Percentiles rank a stretch among this genome's conserved stretches.
Conservation (phyloP, 257 asterid species). For the Plantago ovata region DNA sequence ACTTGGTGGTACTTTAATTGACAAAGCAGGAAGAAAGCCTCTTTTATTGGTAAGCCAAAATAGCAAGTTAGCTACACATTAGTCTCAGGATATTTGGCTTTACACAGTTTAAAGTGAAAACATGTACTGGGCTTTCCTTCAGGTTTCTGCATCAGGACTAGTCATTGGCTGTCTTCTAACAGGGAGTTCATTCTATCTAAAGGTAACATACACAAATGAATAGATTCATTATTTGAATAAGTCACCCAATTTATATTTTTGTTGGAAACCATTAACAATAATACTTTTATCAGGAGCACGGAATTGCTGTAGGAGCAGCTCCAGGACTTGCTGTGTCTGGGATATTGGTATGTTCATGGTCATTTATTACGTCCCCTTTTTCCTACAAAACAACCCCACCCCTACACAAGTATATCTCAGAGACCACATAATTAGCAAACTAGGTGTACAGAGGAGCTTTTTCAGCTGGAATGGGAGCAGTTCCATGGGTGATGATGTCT, state of each 20-base stretch:
- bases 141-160: constrained; percentile 81
- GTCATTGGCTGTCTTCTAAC: constrained; percentile 74
- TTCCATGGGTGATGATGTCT: constrained; percentile 99
- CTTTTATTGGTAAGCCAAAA: constrained; percentile 58
- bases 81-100: neutral
- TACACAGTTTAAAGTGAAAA: constrained; percentile 1
- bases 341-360: constrained; percentile 54
- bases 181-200: constrained; percentile 66
- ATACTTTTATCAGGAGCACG: constrained; percentile 50
- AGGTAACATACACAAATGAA: constrained; percentile 35
- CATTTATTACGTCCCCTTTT: neutral
- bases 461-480: constrained; percentile 96
- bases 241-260: neutral
- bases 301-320: constrained; percentile 47
- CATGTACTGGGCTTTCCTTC: constrained; percentile 7
- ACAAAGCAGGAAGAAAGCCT: constrained; percentile 85
- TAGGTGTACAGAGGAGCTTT: constrained; percentile 82
- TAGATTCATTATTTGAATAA: neutral
- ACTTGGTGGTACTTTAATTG: constrained; percentile 65
- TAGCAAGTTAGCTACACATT: neutral
- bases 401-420: neutral
- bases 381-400: neutral
- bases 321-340: constrained; percentile 83
- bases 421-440: constrained; percentile 8
- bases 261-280: neutral